Evolutionary conservation across 306 rosid genomes (phyloP), one percentile per base, ranked within the genome.

Genomic region (barrel medic (Medicago truncatula)): DNA sequence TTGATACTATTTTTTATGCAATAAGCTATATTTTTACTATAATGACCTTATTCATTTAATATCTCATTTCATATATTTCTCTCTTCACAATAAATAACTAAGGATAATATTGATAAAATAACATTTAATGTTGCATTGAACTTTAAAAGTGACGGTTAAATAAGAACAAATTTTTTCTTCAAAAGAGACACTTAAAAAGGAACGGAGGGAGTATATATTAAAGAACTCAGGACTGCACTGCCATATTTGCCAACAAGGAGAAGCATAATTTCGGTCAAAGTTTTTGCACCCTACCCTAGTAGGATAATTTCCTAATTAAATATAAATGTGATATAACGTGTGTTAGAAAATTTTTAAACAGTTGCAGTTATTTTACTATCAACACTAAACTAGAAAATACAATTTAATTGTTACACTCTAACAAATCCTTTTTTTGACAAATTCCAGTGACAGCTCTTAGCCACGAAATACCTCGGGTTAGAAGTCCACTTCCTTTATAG

Each of bases 311-410:
- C 43, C 41, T 60, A 25, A 57, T 21, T 59, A 59, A 15, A 8
- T 61, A 61, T 31, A 36, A 13, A 63, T 38, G 13, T n/a, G 47
- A 63, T 13, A 25, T 11, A 63, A n/a, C 69, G 41, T 63, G 68
- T 10, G 36, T 36, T 36, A n/a, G 25, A 63, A 63, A n/a, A 8
- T n/a, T n/a, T 31, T 36, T 4, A 9, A 7, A 21, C 9, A 23
- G 65, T 59, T 62, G 44, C 68, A 9, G 21, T 36, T 62, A 34
- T 62, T 61, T 34, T 34, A 62, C 21, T 34, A 62, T 62, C 7
- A 62, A 44, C 68, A 62, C 44, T 62, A 62, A 34, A 62, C 34
- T 34, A 60, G 31, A 20, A 56, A 56, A 56, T 56, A 20, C 15
- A 56, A 56, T 56, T 11, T 56, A 4, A 56, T 18, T 56, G 15